Conservation (phyloP, 2,329 filamentous ascomycete genomes). For the Conoideocrella luteorostrata region DNA sequence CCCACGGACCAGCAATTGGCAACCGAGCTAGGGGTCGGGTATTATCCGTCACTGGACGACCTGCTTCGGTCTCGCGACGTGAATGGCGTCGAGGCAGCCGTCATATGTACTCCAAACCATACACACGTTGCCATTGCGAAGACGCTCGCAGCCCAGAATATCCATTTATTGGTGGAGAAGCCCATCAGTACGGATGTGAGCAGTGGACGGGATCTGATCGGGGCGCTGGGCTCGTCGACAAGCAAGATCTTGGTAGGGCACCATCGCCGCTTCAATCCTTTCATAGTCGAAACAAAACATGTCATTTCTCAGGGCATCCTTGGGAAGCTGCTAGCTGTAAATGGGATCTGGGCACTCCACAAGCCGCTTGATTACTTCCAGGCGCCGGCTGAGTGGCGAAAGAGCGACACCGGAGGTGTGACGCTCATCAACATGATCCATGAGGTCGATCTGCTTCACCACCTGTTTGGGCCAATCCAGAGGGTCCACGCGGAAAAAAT, state of each 20-base stretch:
- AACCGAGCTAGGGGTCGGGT: neutral
- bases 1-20: conserved; percentile 13
- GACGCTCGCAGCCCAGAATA: conserved; percentile 37
- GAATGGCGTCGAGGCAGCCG: conserved; percentile 43
- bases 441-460: conserved; percentile 52
- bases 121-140: conserved; percentile 46
- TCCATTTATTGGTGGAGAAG: conserved; percentile 54
- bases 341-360: conserved; percentile 46
- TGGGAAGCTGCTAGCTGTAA: conserved; percentile 44
- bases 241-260: conserved; percentile 50
- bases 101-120: conserved; percentile 54
- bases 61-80: conserved; percentile 35
- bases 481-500: conserved; percentile 45
- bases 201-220: conserved; percentile 26
- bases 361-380: conserved; percentile 48
- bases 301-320: conserved; percentile 33
- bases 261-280: conserved; percentile 54
- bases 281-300: conserved; percentile 42
- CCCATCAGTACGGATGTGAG: conserved; percentile 40
- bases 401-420: conserved; percentile 35
- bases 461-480: conserved; percentile 46
- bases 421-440: conserved; percentile 56
- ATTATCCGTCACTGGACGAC: conserved; percentile 24
- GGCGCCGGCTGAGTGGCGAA: conserved; percentile 40
- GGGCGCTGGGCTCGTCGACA: conserved; percentile 17